Base-by-base conservation (phyloP, 768 basidiomycete species). In the Trametes meyenii region DNA sequence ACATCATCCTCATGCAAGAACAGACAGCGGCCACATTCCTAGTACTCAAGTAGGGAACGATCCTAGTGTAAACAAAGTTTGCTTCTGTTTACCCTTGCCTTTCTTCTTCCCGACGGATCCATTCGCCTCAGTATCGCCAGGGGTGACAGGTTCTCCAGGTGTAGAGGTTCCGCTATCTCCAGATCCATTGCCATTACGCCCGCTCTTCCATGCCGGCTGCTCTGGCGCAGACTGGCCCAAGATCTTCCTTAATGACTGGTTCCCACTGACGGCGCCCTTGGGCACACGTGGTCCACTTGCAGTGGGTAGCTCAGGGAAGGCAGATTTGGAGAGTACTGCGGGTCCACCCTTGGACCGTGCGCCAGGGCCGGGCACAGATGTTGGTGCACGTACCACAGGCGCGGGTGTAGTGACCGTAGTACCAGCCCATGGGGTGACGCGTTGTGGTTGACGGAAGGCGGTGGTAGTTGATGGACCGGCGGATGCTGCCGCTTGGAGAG, bases 51-150 rank as follows among this genome's bases (percentile, higher is more conserved):
- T 69, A 43, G 81, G 81, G 67, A 82, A 82, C 16, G 81, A 76
- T 10, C 84, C 83, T 42, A 85, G 60, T 21, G 79, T 92, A 68
- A 94, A 94, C 65, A 95, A 73, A 10, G 85, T 93, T 79, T 94
- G 90, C 75, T 94, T 94, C 72, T 86, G 85, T 73, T 93, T 92
- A 1, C 85, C 86, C 70, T 93, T 94, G 0, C 84, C 83, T 74
- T 91, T 93, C 80, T 85, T 90, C 36, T 84, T 84, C 66, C 84
- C 88, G 0, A 64, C 70, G 19, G 53, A 61, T 21, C 49, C 58
- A 29, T 58, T 62, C 11, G 24, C 45, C 40, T 58, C 61, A 49
- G 49, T 64, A 14, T 53, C 68, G 17, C 14, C 39, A 14, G 50
- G 59, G 38, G 56, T 51, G 13, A 45, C 26, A n/a, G 49, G 53